These are phyloP conservation scores for Scopulariopsis brevicaulis DNA, from an alignment of 2,329 filamentous ascomycete species.

Conservation along the genomic window DNA sequence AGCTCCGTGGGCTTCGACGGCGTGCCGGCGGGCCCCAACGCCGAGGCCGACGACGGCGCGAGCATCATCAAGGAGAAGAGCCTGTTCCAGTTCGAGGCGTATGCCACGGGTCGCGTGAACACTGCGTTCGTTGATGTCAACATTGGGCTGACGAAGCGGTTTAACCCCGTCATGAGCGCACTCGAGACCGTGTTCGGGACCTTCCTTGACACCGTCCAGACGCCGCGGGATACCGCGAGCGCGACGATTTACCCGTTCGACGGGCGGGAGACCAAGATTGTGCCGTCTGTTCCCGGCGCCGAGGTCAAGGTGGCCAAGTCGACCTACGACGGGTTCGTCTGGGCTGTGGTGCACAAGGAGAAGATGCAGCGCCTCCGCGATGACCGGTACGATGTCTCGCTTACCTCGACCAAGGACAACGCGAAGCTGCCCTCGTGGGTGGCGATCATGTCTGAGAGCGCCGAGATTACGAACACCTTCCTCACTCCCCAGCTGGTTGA, in stretches of 20 bases:
- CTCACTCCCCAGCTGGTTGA: conserved; percentile 80
- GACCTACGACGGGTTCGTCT: conserved; percentile 83
- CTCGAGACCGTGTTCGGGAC: conserved; percentile 61
- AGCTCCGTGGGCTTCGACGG: conserved; percentile 72
- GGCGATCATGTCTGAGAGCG: conserved; percentile 93
- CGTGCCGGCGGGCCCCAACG: conserved; percentile 32
- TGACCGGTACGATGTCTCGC: conserved; percentile 85
- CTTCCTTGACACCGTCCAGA: conserved; percentile 65
- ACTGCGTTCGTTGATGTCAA: conserved; percentile 82
- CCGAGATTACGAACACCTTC: conserved; percentile 80
- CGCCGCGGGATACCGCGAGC: conserved; percentile 63
- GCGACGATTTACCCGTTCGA: conserved; percentile 81
- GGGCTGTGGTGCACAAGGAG: conserved; percentile 91
- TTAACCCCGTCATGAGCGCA: conserved; percentile 58
- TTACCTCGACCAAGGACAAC: conserved; percentile 89
- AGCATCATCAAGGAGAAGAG: conserved; percentile 71
- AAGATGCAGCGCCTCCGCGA: conserved; percentile 82
- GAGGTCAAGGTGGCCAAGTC: conserved; percentile 51
- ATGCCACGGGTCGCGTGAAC: conserved; percentile 87
- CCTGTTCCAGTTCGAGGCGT: conserved; percentile 74
- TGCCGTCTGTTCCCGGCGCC: conserved; percentile 51
- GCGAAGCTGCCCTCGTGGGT: conserved; percentile 80
- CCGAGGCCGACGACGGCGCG: conserved; percentile 21
- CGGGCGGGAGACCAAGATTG: conserved; percentile 72
- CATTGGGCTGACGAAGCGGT: conserved; percentile 71